Conservation (phyloP, 225 moss, liverwort and hornwort species). For the Takakia lepidozioides region DNA sequence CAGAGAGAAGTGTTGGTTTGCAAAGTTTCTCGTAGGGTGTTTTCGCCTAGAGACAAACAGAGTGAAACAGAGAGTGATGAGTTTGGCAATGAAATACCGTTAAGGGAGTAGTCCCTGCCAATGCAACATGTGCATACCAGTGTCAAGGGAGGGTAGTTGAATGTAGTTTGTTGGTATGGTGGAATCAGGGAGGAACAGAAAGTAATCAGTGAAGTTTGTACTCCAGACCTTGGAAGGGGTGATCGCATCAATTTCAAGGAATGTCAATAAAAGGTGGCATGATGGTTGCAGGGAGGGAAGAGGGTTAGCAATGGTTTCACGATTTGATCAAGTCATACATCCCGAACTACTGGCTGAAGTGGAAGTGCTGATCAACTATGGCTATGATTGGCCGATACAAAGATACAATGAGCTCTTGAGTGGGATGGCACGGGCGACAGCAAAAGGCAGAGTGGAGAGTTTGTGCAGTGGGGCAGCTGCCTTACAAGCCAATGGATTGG, state of each 20-base stretch:
- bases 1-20: background rate
- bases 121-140: no score
- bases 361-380: slow-evolving; percentile 50
- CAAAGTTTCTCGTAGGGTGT: background rate
- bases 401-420: slow-evolving; percentile 40
- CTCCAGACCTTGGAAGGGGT: background rate
- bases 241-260: slow-evolving; percentile 10
- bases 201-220: background rate
- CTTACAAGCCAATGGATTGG: slow-evolving; percentile 47
- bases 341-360: slow-evolving; percentile 7
- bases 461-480: slow-evolving; percentile 76
- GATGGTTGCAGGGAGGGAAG: slow-evolving; percentile 31
- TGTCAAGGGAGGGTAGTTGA: no score
- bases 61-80: no score
- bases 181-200: background rate
- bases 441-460: slow-evolving; percentile 61
- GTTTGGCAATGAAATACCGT: no score
- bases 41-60: no score
- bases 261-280: slow-evolving; percentile 6
- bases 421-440: slow-evolving; percentile 57
- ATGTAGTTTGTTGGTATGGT: no score
- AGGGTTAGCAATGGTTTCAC: slow-evolving; percentile 10
- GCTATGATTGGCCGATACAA: slow-evolving; percentile 45
- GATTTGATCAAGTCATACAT: slow-evolving; percentile 13
- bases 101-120: no score